Percentiles rank a stretch among this genome's conserved stretches.
phyloP scores from a whole-genome alignment of 306 rosid genomes.

The Cucumis sativus region DNA sequence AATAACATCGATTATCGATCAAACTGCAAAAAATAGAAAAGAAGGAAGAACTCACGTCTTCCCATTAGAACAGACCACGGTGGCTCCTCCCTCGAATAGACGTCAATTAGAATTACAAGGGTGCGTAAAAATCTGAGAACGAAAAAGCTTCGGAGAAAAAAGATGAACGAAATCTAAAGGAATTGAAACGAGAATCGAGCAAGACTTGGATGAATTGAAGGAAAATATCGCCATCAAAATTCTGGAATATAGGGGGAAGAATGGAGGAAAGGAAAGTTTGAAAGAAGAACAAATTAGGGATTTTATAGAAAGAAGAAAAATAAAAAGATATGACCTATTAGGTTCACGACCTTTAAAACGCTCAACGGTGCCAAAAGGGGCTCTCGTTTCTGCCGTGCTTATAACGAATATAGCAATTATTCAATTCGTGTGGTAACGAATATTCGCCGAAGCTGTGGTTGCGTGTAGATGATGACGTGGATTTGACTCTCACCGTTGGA shows the following conservation, averaged over 20 bases:
- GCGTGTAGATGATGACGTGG: conserved; percentile 22
- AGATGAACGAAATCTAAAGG: conserved; percentile 29
- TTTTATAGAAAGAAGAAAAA: neutral
- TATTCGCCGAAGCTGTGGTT: conserved; percentile 20
- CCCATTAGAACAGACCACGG: conserved; percentile 42
- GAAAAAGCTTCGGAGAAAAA: conserved; percentile 14
- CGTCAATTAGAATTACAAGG: conserved; percentile 31
- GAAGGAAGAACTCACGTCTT: conserved; percentile 55
- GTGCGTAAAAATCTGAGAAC: conserved; percentile 25
- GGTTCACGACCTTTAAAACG: neutral
- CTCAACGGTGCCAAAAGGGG: neutral
- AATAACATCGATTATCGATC: neutral
- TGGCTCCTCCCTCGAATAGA: conserved; percentile 20
- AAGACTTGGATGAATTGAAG: conserved; percentile 16
- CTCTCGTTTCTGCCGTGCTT: neutral
- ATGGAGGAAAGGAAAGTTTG: neutral
- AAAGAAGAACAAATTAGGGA: neutral
- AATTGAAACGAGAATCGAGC: conserved; percentile 15
- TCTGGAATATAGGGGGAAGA: neutral
- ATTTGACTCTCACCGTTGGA: neutral
- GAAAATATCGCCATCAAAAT: conserved; percentile 58
- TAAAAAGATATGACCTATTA: neutral
- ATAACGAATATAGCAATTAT: conserved; percentile 8
- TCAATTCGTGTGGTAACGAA: conserved; percentile 15
- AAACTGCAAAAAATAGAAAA: neutral